These are phyloP conservation scores for Wickerhamomyces sydowiorum DNA, from an alignment of 805 yeast genomes.

Conservation along the genomic window DNA sequence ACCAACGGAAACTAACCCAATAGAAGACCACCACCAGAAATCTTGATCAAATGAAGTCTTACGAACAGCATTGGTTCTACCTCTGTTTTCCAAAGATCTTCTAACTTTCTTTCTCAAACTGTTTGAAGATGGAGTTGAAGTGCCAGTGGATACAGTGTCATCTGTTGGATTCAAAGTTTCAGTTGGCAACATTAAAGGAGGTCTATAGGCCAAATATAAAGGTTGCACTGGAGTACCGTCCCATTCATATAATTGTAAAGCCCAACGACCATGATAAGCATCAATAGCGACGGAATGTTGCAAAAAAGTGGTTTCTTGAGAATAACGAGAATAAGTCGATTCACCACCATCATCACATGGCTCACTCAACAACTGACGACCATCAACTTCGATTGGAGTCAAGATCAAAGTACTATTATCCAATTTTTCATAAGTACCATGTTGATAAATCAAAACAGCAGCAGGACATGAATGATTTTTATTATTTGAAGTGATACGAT, in stretches of 20 bases:
- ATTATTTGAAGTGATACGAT: slow-evolving; percentile 70
- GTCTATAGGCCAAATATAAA: slow-evolving; percentile 83
- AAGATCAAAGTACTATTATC: slow-evolving; percentile 64
- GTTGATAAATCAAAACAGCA: slow-evolving; percentile 82
- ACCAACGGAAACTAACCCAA: slow-evolving; percentile 35
- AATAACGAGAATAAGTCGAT: slow-evolving; percentile 67
- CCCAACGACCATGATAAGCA: slow-evolving; percentile 77
- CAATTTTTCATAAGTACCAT: slow-evolving; percentile 67
- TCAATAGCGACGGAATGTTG: slow-evolving; percentile 59
- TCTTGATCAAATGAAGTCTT: slow-evolving; percentile 34
- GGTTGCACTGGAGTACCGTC: slow-evolving; percentile 85
- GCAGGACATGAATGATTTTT: slow-evolving; percentile 74
- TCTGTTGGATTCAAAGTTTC: slow-evolving; percentile 81
- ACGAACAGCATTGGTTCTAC: slow-evolving; percentile 67
- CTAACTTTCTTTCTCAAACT: slow-evolving; percentile 42
- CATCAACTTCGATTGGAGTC: slow-evolving; percentile 79
- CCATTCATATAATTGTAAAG: slow-evolving; percentile 65
- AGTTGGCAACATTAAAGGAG: slow-evolving; percentile 96
- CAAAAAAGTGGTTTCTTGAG: slow-evolving; percentile 56
- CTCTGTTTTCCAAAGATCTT: slow-evolving; percentile 74
- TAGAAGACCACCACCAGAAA: slow-evolving; percentile 51
- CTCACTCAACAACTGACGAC: slow-evolving; percentile 82
- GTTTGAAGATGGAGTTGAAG: slow-evolving; percentile 24
- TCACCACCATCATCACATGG: slow-evolving; percentile 69
- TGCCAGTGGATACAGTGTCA: slow-evolving; percentile 25